Base-by-base conservation (phyloP, 2,329 filamentous ascomycete species). In the Ophiostoma piceae region DNA sequence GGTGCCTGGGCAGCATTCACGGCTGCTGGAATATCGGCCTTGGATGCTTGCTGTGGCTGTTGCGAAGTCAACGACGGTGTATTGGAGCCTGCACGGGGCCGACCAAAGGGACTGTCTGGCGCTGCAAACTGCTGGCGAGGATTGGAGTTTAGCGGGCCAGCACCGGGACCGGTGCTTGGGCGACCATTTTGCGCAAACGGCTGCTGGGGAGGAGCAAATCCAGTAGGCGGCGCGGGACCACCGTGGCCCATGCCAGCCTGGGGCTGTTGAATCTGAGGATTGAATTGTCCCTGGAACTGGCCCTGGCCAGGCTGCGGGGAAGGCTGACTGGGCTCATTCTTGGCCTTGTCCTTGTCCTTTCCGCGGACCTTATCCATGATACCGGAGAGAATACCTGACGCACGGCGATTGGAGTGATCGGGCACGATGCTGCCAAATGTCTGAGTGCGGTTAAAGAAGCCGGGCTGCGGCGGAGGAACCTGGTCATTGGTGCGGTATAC, bases 281-380 rank as follows among this genome's bases (percentile, higher is more conserved):
- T 37, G n/a, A 3, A n/a, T 11, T 35, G 57, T 32, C 26, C 16
- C 16, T 64, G 32, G 3, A 47, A 47, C 8, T 47, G 43, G 43
- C 43, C 43, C 16, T 62, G 57, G 12, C 26, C 57, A 11, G 57
- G 57, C 29, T 32, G 57, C 4, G 57, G 57, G 11, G 26, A 51
- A 19, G 47, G 57, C 39, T 41, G 39, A 41, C 11, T 2, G 32
- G 62, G 19, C n/a, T 65, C 62, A 22, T 16, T 39, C 19, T 65
- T 65, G 32, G 9, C 12, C 35, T 41, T 65, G 32, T 54, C 54
- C 51, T 70, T 70, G 22, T 68, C 69, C 39, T 72, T 72, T 51
- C 41, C 39, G 16, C 71, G 71, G 19, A 64, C 69, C 37, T 69
- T 73, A 29, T 68, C 72, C 37, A 74, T 71, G 32, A 74, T 37